Base-by-base conservation (phyloP, 2,329 filamentous ascomycete genomes). In the Purpureocillium lavendulum region DNA sequence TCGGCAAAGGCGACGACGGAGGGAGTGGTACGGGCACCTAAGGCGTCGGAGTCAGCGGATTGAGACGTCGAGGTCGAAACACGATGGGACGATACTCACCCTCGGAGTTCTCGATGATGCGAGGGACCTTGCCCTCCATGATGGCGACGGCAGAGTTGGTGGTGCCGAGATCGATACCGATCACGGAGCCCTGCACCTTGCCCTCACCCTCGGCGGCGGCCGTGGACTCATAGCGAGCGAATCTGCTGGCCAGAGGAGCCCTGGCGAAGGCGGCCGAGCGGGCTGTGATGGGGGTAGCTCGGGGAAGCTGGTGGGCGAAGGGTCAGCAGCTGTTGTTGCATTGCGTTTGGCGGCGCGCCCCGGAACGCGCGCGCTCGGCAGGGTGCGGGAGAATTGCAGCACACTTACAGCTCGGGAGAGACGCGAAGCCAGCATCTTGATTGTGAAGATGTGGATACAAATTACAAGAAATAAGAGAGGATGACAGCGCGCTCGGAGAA, bases 21-120 rank as follows among this genome's bases (percentile, higher is more conserved):
- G 38, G 90, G 60, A 15, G 60, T 64, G 21, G 60, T 64, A 47
- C 60, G 60, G 45, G 60, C 60, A 59, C 59, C 57, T 60, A 34
- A 3, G 37, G 36, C 26, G 9, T n/a, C 28, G 33, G 8, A 2
- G 17, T 35, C 14, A 31, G 35, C n/a, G 12, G 11, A 30, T 10
- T 30, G 11, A 4, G 17, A 12, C 13, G 13, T 8, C 11, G 8
- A 12, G 1, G 7, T 28, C 10, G 9, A 18, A 9, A 15, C 11
- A 11, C 7, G 13, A 24, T 24, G 13, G 5, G 15, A 6, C 12
- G 30, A 26, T 9, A 40, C 45, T 57, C 70, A 88, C 87, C 89
- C 75, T 97, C 90, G 21, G 89, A 75, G 78, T 97, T 97, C 71
- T 96, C 90, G 64, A 97, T 97, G 64, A 97, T 97, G 69, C 83